Conservation (phyloP, 768 basidiomycete genomes). For the Leccinum obscurum region DNA sequence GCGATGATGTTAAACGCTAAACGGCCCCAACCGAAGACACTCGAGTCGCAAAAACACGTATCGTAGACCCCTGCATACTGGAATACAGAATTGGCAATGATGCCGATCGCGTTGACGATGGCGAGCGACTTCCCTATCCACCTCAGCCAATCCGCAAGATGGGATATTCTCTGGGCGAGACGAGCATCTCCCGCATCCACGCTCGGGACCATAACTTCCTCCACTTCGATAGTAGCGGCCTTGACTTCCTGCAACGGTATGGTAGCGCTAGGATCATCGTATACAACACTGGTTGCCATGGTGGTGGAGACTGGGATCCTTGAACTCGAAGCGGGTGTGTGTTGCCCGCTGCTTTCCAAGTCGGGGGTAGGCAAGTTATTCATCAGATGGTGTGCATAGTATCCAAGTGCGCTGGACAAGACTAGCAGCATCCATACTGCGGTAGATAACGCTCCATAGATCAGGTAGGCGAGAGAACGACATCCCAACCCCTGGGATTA, state of each 20-base stretch:
- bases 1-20: conserved; percentile 34
- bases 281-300: too few species aligned
- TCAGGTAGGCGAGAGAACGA: conserved; percentile 33
- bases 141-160: conserved; percentile 21
- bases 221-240: background rate
- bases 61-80: conserved; percentile 30
- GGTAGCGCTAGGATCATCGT: background rate
- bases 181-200: background rate
- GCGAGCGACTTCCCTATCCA: conserved; percentile 31
- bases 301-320: background rate
- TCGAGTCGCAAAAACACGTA: conserved; percentile 34
- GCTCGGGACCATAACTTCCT: background rate
- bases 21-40: conserved; percentile 17
- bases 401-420: conserved; percentile 28
- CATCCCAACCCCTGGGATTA: conserved; percentile 33
- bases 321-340: background rate
- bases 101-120: conserved; percentile 21
- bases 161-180: background rate
- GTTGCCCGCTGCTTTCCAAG: background rate
- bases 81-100: conserved; percentile 30
- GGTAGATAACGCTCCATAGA: conserved; percentile 32
- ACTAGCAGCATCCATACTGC: conserved; percentile 33
- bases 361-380: background rate
- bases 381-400: conserved; percentile 17
- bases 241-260: background rate